Evolutionary conservation across 805 yeast species (phyloP).

Genomic region (Starmerella davenportii): DNA sequence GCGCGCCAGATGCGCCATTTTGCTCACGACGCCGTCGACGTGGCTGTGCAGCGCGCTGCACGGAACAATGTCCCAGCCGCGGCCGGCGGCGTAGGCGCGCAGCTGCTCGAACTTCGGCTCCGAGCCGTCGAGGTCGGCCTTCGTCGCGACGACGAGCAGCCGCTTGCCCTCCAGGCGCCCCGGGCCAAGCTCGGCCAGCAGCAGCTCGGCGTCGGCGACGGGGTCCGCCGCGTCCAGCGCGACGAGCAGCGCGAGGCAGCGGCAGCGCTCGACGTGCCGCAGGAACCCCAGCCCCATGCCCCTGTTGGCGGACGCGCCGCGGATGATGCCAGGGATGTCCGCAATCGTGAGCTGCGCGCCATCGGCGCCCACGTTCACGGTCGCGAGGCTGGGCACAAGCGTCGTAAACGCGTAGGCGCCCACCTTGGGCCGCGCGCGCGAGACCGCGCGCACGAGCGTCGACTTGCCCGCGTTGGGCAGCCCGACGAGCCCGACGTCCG

Average conservation of each 20-base stretch:
- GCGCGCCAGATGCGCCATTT: too few relatives aligned
- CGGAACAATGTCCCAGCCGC: slow-evolving; percentile 56
- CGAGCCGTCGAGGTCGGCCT: slow-evolving; percentile 59
- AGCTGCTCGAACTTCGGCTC: slow-evolving; percentile 33
- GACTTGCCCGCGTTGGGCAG: slow-evolving; percentile 95
- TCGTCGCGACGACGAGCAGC: slow-evolving; percentile 73
- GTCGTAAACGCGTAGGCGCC: slow-evolving; percentile 98
- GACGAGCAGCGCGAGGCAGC: slow-evolving; percentile 73
- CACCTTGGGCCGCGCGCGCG: slow-evolving; percentile 73
- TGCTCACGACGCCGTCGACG: slow-evolving; percentile 44
- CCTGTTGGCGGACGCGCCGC: slow-evolving; percentile 63
- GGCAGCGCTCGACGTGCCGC: slow-evolving; percentile 81
- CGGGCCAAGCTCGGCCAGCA: slow-evolving; percentile 56
- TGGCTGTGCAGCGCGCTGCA: slow-evolving; percentile 70
- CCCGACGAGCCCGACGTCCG: slow-evolving; percentile 88
- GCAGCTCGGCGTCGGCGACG: slow-evolving; percentile 39
- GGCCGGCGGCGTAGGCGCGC: slow-evolving; percentile 15
- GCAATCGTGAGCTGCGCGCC: slow-evolving; percentile 66
- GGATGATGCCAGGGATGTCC: slow-evolving; percentile 89
- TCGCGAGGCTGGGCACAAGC: slow-evolving; percentile 78
- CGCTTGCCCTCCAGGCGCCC: slow-evolving; percentile 41
- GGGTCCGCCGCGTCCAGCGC: slow-evolving; percentile 56
- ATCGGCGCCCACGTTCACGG: slow-evolving; percentile 44
- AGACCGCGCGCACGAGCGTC: slow-evolving; percentile 67
- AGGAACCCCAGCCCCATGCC: slow-evolving; percentile 91